Conservation (phyloP, 306 rosid species). For the Dryas alaskensis region DNA sequence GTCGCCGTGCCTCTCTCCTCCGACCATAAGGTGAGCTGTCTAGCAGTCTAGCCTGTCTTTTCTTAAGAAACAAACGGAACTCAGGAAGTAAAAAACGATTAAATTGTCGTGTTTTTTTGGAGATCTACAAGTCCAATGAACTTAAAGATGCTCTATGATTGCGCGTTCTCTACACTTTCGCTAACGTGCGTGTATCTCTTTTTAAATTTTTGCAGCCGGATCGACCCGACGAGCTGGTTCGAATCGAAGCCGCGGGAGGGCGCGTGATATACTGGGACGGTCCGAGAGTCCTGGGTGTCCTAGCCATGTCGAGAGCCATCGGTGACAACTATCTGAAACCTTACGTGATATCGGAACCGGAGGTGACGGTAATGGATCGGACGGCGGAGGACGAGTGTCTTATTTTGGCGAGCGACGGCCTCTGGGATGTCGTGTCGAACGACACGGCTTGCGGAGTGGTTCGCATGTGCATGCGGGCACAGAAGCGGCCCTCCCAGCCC, state of each 20-base stretch:
- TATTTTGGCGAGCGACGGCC: slow-evolving; percentile 79
- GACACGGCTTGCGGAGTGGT: slow-evolving; percentile 80
- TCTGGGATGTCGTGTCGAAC: slow-evolving; percentile 91
- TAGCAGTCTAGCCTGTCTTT: background rate
- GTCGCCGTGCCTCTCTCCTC: slow-evolving; percentile 67
- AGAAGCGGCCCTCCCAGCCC: slow-evolving; percentile 24
- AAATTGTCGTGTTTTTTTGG: background rate
- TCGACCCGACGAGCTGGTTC: slow-evolving; percentile 74
- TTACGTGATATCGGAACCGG: slow-evolving; percentile 84
- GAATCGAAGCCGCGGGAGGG: slow-evolving; percentile 78
- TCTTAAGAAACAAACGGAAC: background rate
- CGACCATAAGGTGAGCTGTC: slow-evolving; percentile 68
- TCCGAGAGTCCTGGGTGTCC: slow-evolving; percentile 77
- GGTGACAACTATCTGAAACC: slow-evolving; percentile 84
- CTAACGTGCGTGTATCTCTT: background rate
- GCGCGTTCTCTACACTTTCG: background rate
- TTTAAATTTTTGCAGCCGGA: slow-evolving; percentile 56
- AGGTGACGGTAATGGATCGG: slow-evolving; percentile 66
- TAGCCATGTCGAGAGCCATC: slow-evolving; percentile 90
- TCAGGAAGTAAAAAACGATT: background rate
- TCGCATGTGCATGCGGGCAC: slow-evolving; percentile 58
- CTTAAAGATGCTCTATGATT: background rate
- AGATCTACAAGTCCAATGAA: slow-evolving; percentile 13
- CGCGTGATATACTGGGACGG: slow-evolving; percentile 93
- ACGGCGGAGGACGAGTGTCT: slow-evolving; percentile 70